Evolutionary conservation across 2,329 filamentous ascomycete genomes (phyloP), one percentile per base, ranked within the genome.

Genomic region (Exophiala bonariae): DNA sequence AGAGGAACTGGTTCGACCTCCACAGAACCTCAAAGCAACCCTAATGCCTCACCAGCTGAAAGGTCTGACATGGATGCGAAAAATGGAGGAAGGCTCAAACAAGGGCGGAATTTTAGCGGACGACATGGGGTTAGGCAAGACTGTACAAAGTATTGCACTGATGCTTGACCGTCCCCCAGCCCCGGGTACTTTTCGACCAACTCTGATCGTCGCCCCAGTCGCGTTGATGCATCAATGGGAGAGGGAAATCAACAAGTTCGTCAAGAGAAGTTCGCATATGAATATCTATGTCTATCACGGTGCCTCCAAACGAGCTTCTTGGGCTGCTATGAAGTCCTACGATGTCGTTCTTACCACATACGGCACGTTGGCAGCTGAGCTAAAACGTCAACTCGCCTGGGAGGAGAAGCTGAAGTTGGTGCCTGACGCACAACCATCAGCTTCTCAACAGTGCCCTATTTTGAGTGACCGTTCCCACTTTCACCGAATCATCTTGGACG

Each of bases 61-160:
- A 14, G 88, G 86, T 3, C 65, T 92, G 30, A 77, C 81, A 1
- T 93, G 88, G 88, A 79, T 93, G 70, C 82, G 82, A 59, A 78
- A 80, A 5, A 87, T 85, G 74, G 88, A 92, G 65, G 76, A 80
- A 47, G 82, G 87, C 7, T 76, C 72, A 2, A 82, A 83, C 43
- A 89, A 86, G 59, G 87, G 87, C 14, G 85, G 87, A 17, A 89
- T 92, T 45, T 72, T 91, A 18, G 86, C 84, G 1, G 86, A 89
- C 59, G 86, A 89, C 54, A 93, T 92, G 88, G 88, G 88, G 6
- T 72, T 92, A 9, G 88, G 88, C 6, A 92, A 93, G 67, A 92
- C 88, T 0, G 85, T 96, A 18, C 89, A 92, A 52, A 85, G 87
- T 4, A 74, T 96, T 17, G 81, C 90, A 3, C 76, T 96, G 34